A percentile compares a stretch with the other conserved stretches of the same genome.
phyloP scores from a whole-genome alignment of 2,329 filamentous ascomycete species.

The Alternaria metachromatica region DNA sequence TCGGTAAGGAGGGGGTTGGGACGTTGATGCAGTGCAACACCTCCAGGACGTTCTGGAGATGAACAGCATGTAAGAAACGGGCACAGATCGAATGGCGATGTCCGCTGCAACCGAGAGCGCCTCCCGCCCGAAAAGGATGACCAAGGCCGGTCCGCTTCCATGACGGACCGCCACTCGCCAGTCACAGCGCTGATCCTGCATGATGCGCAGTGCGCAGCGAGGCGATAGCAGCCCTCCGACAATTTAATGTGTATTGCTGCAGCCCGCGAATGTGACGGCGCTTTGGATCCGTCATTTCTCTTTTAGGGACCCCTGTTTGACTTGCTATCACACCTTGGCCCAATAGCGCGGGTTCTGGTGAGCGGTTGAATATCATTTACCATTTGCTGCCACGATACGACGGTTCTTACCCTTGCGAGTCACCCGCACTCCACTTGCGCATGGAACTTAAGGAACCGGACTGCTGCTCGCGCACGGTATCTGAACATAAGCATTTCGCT shows the following conservation, averaged over 20 bases:
- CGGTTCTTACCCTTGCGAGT: slow-evolving; percentile 41
- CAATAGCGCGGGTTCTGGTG: slow-evolving; percentile 44
- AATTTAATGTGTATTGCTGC: slow-evolving; percentile 29
- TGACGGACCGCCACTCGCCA: slow-evolving; percentile 27
- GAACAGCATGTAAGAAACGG: slow-evolving; percentile 11
- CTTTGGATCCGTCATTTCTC: slow-evolving; percentile 30
- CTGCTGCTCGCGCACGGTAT: slow-evolving; percentile 38
- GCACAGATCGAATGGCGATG: slow-evolving; percentile 29
- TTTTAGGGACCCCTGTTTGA: slow-evolving; percentile 30
- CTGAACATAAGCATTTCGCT: slow-evolving; percentile 20
- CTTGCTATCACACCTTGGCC: slow-evolving; percentile 48
- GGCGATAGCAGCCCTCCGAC: slow-evolving; percentile 21
- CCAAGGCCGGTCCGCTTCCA: slow-evolving; percentile 35
- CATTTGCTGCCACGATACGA: slow-evolving; percentile 44
- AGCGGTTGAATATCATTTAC: slow-evolving; percentile 46
- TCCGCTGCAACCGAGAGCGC: slow-evolving; percentile 44
- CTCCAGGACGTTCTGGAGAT: slow-evolving; percentile 9
- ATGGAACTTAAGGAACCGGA: slow-evolving; percentile 43
- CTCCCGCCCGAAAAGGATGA: slow-evolving; percentile 35
- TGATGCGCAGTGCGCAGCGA: slow-evolving; percentile 25
- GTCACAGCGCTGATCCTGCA: slow-evolving; percentile 36
- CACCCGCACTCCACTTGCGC: slow-evolving; percentile 36
- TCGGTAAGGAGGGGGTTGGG: slow-evolving; percentile 1
- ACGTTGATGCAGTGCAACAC: slow-evolving; percentile 20
- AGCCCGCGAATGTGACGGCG: slow-evolving; percentile 36